Evolutionary conservation across 2,329 filamentous ascomycete genomes (phyloP), one percentile per base, ranked within the genome.

Genomic region (Truncatella angustata): DNA sequence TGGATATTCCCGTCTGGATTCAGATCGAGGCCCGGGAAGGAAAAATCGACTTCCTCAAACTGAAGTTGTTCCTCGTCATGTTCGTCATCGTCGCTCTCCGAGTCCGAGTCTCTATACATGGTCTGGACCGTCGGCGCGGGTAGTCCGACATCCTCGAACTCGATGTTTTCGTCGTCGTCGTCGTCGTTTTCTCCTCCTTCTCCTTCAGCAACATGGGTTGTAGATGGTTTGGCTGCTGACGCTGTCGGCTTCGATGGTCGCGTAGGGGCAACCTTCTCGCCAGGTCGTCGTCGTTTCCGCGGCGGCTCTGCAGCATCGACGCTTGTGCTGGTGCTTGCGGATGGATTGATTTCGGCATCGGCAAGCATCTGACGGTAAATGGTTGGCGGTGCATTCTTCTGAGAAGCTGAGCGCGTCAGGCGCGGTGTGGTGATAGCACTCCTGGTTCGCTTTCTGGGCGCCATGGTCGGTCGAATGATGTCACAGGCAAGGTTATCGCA

Each of bases 121-220:
- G 78, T 82, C 60, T 83, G 79, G 16, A 80, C 58, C 0, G 72
- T 79, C 0, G 77, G 71, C 12, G 67, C 57, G 1, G 79, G 79
- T 3, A 80, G 58, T 4, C 65, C 58, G 1, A 81, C 75, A 59
- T 82, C 78, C 54, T 81, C 72, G 57, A 81, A 80, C 39, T 77
- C 72, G 20, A 76, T 51, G 11, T 70, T 68, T 3, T 76, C 73
- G 3, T 75, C 65, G 5, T 67, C 71, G 1, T 73, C 68, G 1
- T 68, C 70, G 1, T 67, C 69, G 0, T 65, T 62, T 5, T 65
- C n/a, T n/a, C n/a, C n/a, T n/a, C n/a, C n/a, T n/a, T n/a, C n/a
- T n/a, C n/a, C n/a, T n/a, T n/a, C n/a, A n/a, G n/a, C 60, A 0
- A 60, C 57, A 3, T 52, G 5, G 14, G n/a, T 26, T 26, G 4